Conservation (phyloP, 164 flowering plant species). For the Cinnamomum chago region DNA sequence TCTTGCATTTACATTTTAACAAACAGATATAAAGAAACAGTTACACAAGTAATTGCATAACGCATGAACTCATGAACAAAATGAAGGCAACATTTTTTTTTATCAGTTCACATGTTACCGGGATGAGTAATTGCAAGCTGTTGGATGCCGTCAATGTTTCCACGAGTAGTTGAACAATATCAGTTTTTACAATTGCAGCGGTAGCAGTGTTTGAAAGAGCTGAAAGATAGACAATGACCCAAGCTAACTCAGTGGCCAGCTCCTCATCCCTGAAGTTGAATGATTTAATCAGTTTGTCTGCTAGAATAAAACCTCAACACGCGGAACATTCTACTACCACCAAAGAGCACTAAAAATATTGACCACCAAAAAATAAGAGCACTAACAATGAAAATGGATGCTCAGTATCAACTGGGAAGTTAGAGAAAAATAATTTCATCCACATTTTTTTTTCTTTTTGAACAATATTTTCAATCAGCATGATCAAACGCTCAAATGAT, state of each 20-base stretch:
- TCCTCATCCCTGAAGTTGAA: slow-evolving; percentile 74
- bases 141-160: slow-evolving; percentile 70
- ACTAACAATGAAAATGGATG: not conserved
- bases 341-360: not conserved
- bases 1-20: no score
- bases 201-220: slow-evolving; percentile 86
- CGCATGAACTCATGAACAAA: not conserved
- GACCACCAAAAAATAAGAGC: not conserved
- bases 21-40: not conserved
- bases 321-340: not conserved
- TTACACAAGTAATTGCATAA: not conserved
- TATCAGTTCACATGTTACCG: slow-evolving; percentile 41
- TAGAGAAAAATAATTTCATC: no score
- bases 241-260: slow-evolving; percentile 92
- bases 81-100: not conserved
- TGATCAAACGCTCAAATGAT: no score
- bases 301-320: not conserved
- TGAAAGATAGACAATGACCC: slow-evolving; percentile 95
- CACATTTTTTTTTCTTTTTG: no score
- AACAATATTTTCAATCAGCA: no score
- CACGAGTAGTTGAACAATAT: slow-evolving; percentile 65
- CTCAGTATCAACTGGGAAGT: no score
- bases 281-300: not conserved
- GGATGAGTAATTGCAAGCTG: slow-evolving; percentile 82
- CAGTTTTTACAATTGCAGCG: slow-evolving; percentile 64